Evolutionary conservation across 2,329 filamentous ascomycete species (phyloP), one percentile per base, ranked within the genome.

Genomic region (Helminthosporium solani): DNA sequence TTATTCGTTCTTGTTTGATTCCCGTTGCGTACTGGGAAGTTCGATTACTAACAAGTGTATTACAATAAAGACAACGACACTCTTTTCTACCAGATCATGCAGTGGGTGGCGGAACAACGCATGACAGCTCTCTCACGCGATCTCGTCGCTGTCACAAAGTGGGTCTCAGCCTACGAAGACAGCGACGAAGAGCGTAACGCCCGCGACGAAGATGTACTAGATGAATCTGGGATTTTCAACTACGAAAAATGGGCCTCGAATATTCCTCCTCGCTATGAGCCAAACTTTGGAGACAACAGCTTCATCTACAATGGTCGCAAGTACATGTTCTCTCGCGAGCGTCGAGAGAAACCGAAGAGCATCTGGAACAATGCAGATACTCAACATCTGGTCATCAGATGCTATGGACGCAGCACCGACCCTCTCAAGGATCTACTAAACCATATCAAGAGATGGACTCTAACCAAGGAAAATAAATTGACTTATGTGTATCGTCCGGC

Each of bases 231-330:
- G 2, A 68, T 77, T 37, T 75, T 79, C 58, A 75, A 78, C 51
- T 78, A 74, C 54, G 73, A 72, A 47, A 75, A 74, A 47, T 78
- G 74, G 72, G 68, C 70, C 9, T 72, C 74, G 27, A 72, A 71
- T 4, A 68, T 73, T 2, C 77, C 77, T 1, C 75, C 75, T 1
- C 66, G 68, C 2, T 80, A 75, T 46, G 75, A 78, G 46, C 77
- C 77, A 0, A 74, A 76, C 46, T 74, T 73, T 40, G 76, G 76
- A 1, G 59, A 58, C 21, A 70, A 78, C 47, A 62, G 55, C 30
- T 75, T 80, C 53, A 73, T 65, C 50, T 67, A 73, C 46, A 61
- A 70, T 1, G 70, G 75, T 3, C 63, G 68, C 0, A 49, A 60
- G 6, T 69, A 77, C 58, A 64, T 70, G 43, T 70, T 79, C 51